Evolutionary conservation across 169 alveolate species (phyloP), one percentile per base, ranked within the genome.

Genomic region (Plasmodium sp.): DNA sequence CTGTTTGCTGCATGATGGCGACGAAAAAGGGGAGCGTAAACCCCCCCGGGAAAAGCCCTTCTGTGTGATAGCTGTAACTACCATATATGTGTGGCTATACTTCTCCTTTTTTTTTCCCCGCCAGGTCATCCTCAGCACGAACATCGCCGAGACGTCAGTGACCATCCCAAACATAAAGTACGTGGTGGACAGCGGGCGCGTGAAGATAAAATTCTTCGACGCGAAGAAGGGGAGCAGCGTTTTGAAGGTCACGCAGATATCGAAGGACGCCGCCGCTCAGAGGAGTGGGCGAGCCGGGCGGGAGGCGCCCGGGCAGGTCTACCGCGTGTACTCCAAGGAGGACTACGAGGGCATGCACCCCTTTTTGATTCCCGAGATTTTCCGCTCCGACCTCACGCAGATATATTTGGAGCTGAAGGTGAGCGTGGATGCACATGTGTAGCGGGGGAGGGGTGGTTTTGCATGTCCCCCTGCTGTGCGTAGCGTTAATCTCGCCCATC

Each of bases 231-330:
- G 98, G 67, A 96, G 98, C 81, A 99, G 97, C 84, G 95, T 98
- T 27, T 96, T 98, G 5, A 93, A 96, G 81, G 86, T 98, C 41
- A 96, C 95, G 51, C 96, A 96, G 56, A 98, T 98, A 74, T 98
- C 99, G 14, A 97, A 99, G 96, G 98, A 98, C 67, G 97, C 99
- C 27, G 99, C 99, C 16, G 88, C 94, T 18, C 98, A 99, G 92
- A 96, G 99, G 82, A 98, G 99, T 14, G 99, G 99, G 5, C 97
- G 99, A 95, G 99, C 99, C 0, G 99, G 99, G 6, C 96, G 99
- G 84, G 95, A 81, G 80, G 96, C 41, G 0, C 97, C 98, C 16
- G 99, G 99, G 5, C 97, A 97, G 92, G 99, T 99, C 74, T 99
- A 96, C 94, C 95, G 99, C 91, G 97, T 99, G 22, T 99, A 97